phyloP scores from a whole-genome alignment of 805 yeast species.

The Wickerhamiella parazyma region DNA sequence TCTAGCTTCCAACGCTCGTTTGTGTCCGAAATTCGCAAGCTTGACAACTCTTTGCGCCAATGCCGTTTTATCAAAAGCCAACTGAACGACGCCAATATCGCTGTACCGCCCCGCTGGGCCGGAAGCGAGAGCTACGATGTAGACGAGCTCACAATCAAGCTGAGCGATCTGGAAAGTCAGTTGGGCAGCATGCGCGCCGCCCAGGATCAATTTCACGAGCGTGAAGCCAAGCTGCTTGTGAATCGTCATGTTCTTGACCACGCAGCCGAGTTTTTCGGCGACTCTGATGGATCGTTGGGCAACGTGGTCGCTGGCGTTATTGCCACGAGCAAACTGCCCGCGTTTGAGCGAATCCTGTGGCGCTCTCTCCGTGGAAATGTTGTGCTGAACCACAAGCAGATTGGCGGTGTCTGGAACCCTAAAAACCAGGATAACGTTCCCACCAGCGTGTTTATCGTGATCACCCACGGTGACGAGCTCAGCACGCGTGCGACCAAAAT shows the following conservation, averaged over 20 bases:
- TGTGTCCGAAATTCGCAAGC: conserved; percentile 70
- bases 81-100: conserved; percentile 23
- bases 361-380: conserved; percentile 87
- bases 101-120: conserved; percentile 27
- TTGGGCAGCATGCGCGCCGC: conserved; percentile 59
- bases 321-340: conserved; percentile 49
- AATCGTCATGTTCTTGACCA: conserved; percentile 47
- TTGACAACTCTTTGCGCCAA: conserved; percentile 85
- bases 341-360: conserved; percentile 77
- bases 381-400: conserved; percentile 58
- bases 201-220: conserved; percentile 45
- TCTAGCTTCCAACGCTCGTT: conserved; percentile 81
- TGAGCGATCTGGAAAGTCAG: conserved; percentile 58
- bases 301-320: conserved; percentile 66
- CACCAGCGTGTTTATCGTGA: conserved; percentile 75
- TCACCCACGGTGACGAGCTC: conserved; percentile 78
- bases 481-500: conserved; percentile 63
- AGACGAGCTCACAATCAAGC: conserved; percentile 41
- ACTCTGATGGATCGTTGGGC: conserved; percentile 28
- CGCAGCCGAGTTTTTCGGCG: conserved; percentile 32
- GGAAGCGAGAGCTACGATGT: conserved; percentile 29
- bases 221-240: conserved; percentile 57
- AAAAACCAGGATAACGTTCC: conserved; percentile 42
- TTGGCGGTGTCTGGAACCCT: conserved; percentile 53
- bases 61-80: conserved; percentile 33